These are phyloP conservation scores for Alternaria infectoria DNA, from an alignment of 2,329 filamentous ascomycete species.

Conservation along the genomic window DNA sequence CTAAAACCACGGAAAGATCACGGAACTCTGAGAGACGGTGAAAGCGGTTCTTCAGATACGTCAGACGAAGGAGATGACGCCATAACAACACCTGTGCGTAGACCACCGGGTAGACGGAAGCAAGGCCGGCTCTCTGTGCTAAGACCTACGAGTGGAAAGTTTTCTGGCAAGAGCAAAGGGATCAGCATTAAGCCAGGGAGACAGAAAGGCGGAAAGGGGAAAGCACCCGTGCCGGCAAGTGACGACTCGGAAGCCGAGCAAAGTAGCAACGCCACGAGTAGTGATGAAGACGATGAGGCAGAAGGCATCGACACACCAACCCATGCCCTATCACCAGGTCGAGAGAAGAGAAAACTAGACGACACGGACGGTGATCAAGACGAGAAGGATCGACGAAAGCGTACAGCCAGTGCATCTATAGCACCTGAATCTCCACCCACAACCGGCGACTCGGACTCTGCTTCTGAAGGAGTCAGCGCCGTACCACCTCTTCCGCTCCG, in stretches of 20 bases:
- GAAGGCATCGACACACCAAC: constrained; percentile 39
- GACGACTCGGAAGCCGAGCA: constrained; percentile 20
- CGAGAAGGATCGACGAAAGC: constrained; percentile 34
- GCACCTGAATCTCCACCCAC: constrained; percentile 31
- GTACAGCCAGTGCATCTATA: constrained; percentile 29
- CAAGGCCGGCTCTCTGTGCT: constrained; percentile 44
- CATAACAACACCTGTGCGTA: constrained; percentile 30
- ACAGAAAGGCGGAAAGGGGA: constrained; percentile 33
- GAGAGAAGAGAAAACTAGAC: constrained; percentile 39
- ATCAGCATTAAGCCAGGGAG: constrained; percentile 6
- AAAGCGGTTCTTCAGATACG: constrained; percentile 31
- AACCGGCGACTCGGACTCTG: constrained; percentile 17
- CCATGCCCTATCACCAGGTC: constrained; percentile 31
- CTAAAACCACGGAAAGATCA: constrained; percentile 40
- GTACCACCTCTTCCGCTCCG: constrained; percentile 35
- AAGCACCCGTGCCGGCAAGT: constrained; percentile 25
- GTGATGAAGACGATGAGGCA: constrained; percentile 36
- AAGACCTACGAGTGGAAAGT: constrained; percentile 44
- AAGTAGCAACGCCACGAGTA: constrained; percentile 13
- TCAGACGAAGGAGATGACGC: constrained; percentile 27
- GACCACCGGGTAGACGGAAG: constrained; percentile 23
- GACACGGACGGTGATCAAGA: constrained; percentile 17
- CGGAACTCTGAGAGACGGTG: constrained; percentile 28
- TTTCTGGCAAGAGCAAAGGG: constrained; percentile 44
- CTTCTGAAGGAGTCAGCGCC: constrained; percentile 15